Percentiles rank a stretch among this genome's conserved stretches.
These are phyloP conservation scores for Bondarzewia mesenterica DNA, from an alignment of 1,284 basidiomycete species.

Conservation along the genomic window DNA sequence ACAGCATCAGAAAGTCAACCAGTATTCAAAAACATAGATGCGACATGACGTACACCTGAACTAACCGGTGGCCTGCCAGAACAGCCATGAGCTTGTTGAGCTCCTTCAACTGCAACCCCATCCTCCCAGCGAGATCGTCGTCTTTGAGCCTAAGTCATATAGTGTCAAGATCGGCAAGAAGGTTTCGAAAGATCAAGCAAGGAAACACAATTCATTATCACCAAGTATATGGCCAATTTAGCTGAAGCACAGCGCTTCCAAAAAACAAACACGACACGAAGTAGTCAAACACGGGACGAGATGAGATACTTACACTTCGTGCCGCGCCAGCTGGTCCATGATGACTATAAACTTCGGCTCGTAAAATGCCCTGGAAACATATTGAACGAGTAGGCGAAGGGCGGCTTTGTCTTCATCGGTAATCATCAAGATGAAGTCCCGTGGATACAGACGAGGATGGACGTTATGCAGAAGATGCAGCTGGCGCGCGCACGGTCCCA, in stretches of 20 bases:
- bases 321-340: conserved; percentile 86
- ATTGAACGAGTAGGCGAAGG: conserved; percentile 79
- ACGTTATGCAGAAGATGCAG: neutral
- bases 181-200: too few species aligned
- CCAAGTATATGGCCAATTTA: too few species aligned
- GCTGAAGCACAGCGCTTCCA: neutral
- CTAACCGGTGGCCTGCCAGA: conserved; percentile 77
- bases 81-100: conserved; percentile 87
- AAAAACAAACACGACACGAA: too few species aligned
- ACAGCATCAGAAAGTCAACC: neutral
- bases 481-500: neutral
- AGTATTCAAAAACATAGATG: conserved; percentile 4
- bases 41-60: conserved; percentile 53
- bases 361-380: conserved; percentile 92
- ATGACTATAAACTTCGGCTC: conserved; percentile 88
- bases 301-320: conserved; percentile 77
- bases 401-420: conserved; percentile 70
- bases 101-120: conserved; percentile 90
- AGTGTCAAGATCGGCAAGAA: neutral
- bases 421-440: conserved; percentile 36
- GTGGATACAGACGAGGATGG: neutral
- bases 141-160: conserved; percentile 65
- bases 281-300: neutral
- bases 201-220: too few species aligned
- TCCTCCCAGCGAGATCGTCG: conserved; percentile 82